Evolutionary conservation across 2,329 filamentous ascomycete species (phyloP).

Genomic region (Colletotrichum sublineola): DNA sequence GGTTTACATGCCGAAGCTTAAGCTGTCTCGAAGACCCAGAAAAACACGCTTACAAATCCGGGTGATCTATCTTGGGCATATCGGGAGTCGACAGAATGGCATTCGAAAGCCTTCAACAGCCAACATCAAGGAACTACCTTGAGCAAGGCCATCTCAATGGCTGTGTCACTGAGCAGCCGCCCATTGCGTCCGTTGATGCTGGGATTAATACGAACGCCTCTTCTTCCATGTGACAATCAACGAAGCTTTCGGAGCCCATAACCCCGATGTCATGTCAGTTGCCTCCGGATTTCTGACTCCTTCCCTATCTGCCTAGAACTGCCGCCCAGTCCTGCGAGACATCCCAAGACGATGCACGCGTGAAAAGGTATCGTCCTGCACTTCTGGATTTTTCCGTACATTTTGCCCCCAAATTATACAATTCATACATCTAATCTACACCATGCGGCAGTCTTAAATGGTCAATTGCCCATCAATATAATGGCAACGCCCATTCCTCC

Average conservation of each 20-base stretch:
- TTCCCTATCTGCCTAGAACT: background rate
- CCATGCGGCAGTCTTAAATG: conserved; percentile 6
- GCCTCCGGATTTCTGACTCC: background rate
- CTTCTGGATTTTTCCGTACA: background rate
- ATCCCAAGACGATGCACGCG: background rate
- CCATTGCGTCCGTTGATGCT: background rate
- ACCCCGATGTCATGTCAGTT: background rate
- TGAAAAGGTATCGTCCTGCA: background rate
- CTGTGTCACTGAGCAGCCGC: background rate
- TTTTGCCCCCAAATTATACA: background rate
- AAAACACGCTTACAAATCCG: background rate
- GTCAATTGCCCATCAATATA: background rate
- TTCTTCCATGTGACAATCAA: background rate
- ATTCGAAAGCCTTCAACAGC: background rate
- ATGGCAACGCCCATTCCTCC: conserved; percentile 37
- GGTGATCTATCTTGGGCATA: background rate
- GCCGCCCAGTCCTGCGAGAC: background rate
- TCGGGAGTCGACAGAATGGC: background rate
- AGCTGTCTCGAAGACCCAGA: background rate
- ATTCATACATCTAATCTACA: background rate
- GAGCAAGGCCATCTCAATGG: background rate
- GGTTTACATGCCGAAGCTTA: background rate
- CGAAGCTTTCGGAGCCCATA: background rate
- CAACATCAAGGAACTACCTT: background rate
- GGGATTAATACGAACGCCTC: background rate